Evolutionary conservation across 192 early-diverging fungal genomes (phyloP), one percentile per base, ranked within the genome.

Genomic region (Helicostylum pulchrum): DNA sequence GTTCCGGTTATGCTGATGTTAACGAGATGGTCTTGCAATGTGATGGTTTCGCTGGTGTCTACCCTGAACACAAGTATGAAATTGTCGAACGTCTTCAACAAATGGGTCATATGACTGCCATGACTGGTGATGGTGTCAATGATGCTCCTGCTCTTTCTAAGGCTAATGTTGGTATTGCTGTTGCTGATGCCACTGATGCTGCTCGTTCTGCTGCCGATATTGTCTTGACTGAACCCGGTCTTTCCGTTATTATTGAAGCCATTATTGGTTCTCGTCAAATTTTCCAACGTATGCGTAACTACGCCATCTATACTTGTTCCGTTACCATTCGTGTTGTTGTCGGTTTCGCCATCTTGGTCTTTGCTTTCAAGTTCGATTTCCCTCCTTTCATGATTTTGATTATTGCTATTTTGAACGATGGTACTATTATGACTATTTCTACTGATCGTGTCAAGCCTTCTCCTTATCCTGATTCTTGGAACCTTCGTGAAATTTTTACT

Each of bases 231-330:
- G 81, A 83, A 67, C 83, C 88, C 57, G 88, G 88, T 75, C 84
- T 90, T 64, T 86, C 85, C 17, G 90, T 92, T 53, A 93, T 92
- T 71, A 93, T 95, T 57, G 92, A 94, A 74, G 94, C 90, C 61
- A 89, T 95, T 73, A 88, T 90, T 78, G 85, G 84, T 80, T 92
- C 91, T 71, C 90, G 94, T 67, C 84, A 89, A 63, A 95, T 95
- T 77, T 95, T 95, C 90, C 94, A 95, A 80, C 92, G 94, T 72
- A 95, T 95, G 94, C 85, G 88, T 76, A 88, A 86, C 76, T 92
- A 92, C 79, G 81, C 90, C 62, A 85, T 93, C 78, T 95, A 95
- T 82, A 92, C 90, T 62, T 92, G 92, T 87, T 88, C 92, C 45
- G 88, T 92, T 65, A 88, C 92, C 55, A 88, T 94, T 67, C 85